A percentile compares a stretch with the other conserved stretches of the same genome.
Conservation (phyloP, 2,329 filamentous ascomycete species). For the Hymenoscyphus fraxineus region DNA sequence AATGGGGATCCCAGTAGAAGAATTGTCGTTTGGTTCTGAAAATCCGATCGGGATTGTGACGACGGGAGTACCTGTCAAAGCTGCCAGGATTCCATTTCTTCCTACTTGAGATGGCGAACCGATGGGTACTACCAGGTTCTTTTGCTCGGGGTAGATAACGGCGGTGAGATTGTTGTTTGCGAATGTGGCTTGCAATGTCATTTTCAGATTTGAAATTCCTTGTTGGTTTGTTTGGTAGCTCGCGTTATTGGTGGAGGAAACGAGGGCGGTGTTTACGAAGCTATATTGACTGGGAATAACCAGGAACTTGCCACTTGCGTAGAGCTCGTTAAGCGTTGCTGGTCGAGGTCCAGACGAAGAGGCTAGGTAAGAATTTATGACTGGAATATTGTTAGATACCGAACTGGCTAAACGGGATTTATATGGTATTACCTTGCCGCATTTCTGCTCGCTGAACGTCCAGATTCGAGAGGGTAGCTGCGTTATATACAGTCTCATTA, state of each 20-base stretch:
- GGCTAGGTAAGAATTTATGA: conserved; percentile 48
- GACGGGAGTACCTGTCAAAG: conserved; percentile 40
- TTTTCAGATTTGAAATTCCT: conserved; percentile 50
- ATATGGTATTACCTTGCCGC: neutral
- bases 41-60: conserved; percentile 52
- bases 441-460: conserved; percentile 58
- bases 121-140: conserved; percentile 57
- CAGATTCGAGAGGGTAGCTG: conserved; percentile 44
- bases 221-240: conserved; percentile 46
- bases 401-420: too few relatives aligned
- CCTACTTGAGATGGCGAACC: conserved; percentile 55
- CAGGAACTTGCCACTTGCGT: conserved; percentile 49
- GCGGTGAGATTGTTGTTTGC: conserved; percentile 48
- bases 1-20: conserved; percentile 56
- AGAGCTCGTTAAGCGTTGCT: conserved; percentile 46
- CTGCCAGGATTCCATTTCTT: conserved; percentile 46
- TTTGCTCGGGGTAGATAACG: conserved; percentile 62
- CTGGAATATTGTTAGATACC: neutral
- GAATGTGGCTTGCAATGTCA: conserved; percentile 49
- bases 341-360: conserved; percentile 43
- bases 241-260: conserved; percentile 48
- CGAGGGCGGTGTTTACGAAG: conserved; percentile 48
- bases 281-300: conserved; percentile 57
- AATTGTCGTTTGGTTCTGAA: conserved; percentile 44
- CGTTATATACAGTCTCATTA: conserved; percentile 47